A percentile compares a stretch with the other conserved stretches of the same genome.
Conservation (phyloP, 2,329 filamentous ascomycete genomes). For the Phyllosticta citrichinensis region DNA sequence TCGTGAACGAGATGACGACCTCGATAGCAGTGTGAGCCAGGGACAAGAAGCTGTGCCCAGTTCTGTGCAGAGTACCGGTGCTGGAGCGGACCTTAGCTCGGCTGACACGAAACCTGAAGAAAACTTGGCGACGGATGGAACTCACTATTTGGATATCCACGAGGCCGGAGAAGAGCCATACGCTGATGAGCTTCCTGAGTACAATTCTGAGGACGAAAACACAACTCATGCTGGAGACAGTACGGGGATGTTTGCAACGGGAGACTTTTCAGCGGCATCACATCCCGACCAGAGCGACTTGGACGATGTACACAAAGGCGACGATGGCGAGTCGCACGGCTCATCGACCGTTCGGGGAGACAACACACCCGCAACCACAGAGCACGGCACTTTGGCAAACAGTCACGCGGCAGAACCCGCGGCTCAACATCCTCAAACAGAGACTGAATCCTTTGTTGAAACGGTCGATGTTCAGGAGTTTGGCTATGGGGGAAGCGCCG, state of each 20-base stretch:
- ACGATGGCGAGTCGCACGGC: constrained; percentile 16
- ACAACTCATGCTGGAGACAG: not conserved
- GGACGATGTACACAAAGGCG: constrained; percentile 36
- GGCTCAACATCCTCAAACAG: not conserved
- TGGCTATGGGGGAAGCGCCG: not conserved
- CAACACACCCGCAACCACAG: constrained; percentile 14
- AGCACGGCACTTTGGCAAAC: not conserved
- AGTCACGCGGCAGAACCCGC: not conserved
- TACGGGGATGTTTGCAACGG: not conserved
- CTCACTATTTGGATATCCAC: not conserved
- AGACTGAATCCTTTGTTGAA: not conserved
- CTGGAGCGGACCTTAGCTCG: not conserved
- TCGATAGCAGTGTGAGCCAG: not conserved
- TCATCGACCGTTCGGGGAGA: constrained; percentile 27
- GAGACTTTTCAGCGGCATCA: not conserved
- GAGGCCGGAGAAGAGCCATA: not conserved
- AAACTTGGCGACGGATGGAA: not conserved
- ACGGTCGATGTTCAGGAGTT: not conserved
- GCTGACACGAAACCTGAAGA: not conserved
- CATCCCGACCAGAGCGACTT: constrained; percentile 32
- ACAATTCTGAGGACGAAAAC: not conserved
- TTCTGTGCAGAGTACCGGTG: not conserved
- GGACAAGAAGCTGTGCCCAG: not conserved
- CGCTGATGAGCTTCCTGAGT: not conserved
- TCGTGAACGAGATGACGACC: not conserved